These are phyloP conservation scores for Leucocoprinus leucothites DNA, from an alignment of 768 basidiomycete species.

Conservation along the genomic window DNA sequence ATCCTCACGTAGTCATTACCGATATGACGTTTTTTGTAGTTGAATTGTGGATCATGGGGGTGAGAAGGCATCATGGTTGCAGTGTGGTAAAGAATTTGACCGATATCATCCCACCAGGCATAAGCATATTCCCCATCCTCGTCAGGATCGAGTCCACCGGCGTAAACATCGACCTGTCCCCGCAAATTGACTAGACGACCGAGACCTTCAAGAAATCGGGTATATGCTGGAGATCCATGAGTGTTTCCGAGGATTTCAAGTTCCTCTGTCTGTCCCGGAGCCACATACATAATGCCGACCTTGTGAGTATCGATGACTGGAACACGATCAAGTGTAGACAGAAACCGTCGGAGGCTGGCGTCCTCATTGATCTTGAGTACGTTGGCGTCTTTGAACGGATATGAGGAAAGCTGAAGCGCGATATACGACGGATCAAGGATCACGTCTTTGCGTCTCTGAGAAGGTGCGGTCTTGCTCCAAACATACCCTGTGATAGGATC, in stretches of 20 bases:
- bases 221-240: conserved; percentile 93
- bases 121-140: conserved; percentile 96
- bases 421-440: conserved; percentile 82
- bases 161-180: conserved; percentile 89
- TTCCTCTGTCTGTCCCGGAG: conserved; percentile 84
- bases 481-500: conserved; percentile 83
- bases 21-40: conserved; percentile 91
- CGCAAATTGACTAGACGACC: conserved; percentile 86
- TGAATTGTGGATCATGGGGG: conserved; percentile 62
- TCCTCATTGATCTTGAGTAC: conserved; percentile 45
- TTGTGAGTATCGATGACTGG: conserved; percentile 98
- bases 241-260: conserved; percentile 84
- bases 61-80: conserved; percentile 95
- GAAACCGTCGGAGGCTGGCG: conserved; percentile 22
- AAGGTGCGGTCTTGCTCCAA: conserved; percentile 84
- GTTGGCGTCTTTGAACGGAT: conserved; percentile 40
- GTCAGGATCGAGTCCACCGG: conserved; percentile 87
- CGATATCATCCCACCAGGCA: conserved; percentile 99
- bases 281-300: conserved; percentile 94
- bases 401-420: conserved; percentile 80
- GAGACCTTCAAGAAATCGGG: conserved; percentile 87
- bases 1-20: conserved; percentile 97
- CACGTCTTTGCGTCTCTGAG: conserved; percentile 86
- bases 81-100: conserved; percentile 92
- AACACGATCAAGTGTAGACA: conserved; percentile 59